Base-by-base conservation (phyloP, 768 basidiomycete species). In the Termitomyces sp. region DNA sequence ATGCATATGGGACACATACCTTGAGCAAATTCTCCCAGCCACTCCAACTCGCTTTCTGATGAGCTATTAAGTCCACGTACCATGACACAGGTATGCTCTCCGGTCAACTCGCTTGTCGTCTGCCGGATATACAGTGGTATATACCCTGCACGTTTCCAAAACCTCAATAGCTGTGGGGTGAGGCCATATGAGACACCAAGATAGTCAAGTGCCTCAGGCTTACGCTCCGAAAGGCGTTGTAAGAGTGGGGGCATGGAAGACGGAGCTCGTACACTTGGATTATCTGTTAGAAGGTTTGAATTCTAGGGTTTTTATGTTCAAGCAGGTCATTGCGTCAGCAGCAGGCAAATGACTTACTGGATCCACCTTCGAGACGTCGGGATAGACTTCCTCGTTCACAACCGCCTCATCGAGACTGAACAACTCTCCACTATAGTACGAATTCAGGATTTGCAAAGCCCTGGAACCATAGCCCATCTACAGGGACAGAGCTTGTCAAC, bases 401-500 rank as follows among this genome's bases (percentile, higher is more conserved):
- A 76, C 69, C 2, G 77, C 75, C 71, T 98, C 97, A 64, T 93
- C 87, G 20, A 98, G 70, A 65, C 87, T 91, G 74, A 93, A 88
- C 67, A 92, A 86, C 71, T 98, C 94, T 20, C 96, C 97, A 60
- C 87, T 89, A 73, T 94, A 98, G 74, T 93, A 98, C 14, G 88
- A 80, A 66, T 94, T 93, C 50, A 99, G 78, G 0, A 87, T 86
- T 61, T 95, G 82, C 50, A 99, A 73, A 2, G 97, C 93, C 40
- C 94, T 82, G 20, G 90, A 86, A 5, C 97, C 97, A 68, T 98
- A 98, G 12, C 97, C 96, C 95, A 98, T 98, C 93, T 96, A 32
- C 8, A 40, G 20, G 4, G 10, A 30, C 12, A 37, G 47, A 33
- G 6, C 13, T n/a, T 4, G 5, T 58, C 18, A 58, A 65, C 16